phyloP scores from a whole-genome alignment of 768 basidiomycete species.

The Ephemerocybe angulata region DNA sequence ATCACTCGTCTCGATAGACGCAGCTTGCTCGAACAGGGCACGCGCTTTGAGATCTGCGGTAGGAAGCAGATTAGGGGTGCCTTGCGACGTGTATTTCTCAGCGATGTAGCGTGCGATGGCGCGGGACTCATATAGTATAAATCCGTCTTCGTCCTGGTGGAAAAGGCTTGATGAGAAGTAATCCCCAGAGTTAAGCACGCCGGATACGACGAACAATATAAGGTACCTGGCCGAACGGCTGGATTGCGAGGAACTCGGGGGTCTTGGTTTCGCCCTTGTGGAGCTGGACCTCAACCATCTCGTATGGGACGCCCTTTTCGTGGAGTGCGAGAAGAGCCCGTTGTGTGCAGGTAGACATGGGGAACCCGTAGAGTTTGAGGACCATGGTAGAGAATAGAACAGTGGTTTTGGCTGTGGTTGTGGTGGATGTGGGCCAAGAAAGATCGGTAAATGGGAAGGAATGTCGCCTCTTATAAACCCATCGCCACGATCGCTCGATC shows the following conservation, averaged over 20 bases:
- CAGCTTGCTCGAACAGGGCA: constrained; percentile 41
- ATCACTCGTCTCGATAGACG: constrained; percentile 46
- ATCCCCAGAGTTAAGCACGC: not conserved
- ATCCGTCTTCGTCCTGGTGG: constrained; percentile 47
- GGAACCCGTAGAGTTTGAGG: constrained; percentile 39
- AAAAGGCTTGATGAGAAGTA: not conserved
- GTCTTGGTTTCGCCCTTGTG: constrained; percentile 42
- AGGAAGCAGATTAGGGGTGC: constrained; percentile 41
- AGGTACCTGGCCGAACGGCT: constrained; percentile 68
- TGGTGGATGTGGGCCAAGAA: not conserved
- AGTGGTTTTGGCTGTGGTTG: too few relatives aligned
- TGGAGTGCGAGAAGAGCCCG: constrained; percentile 48
- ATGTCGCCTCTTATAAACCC: too few relatives aligned
- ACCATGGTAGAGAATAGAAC: constrained; percentile 36
- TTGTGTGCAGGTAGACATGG: constrained; percentile 39
- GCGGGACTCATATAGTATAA: constrained; percentile 54
- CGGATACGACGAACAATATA: constrained; percentile 37
- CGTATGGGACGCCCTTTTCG: constrained; percentile 56
- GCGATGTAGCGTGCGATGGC: constrained; percentile 57
- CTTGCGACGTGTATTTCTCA: constrained; percentile 46
- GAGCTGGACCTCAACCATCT: constrained; percentile 43
- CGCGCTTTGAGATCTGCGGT: constrained; percentile 24
- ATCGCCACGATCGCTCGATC: too few relatives aligned
- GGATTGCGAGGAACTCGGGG: constrained; percentile 38
- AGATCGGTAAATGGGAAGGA: not conserved